A percentile compares a stretch with the other conserved stretches of the same genome.
Evolutionary conservation across 345 rosid species (phyloP).

Genomic region (Acer saccharum): DNA sequence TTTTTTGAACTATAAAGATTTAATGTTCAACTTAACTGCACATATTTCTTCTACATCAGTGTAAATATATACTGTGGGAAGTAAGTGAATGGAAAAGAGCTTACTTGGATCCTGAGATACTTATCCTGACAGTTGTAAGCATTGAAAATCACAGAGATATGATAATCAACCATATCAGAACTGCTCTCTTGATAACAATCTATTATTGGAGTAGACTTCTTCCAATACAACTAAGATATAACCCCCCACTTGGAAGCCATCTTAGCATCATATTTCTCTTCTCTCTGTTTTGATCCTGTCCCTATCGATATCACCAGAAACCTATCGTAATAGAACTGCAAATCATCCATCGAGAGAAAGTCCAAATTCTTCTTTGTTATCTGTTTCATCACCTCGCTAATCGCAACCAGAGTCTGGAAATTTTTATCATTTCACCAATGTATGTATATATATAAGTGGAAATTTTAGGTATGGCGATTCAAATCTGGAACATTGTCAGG

Average conservation of each 20-base stretch:
- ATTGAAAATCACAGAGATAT: conserved; percentile 48
- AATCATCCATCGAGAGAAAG: conserved; percentile 29
- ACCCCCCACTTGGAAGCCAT: conserved; percentile 69
- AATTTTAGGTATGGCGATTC: no score
- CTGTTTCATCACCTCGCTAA: conserved; percentile 61
- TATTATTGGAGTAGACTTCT: conserved; percentile 53
- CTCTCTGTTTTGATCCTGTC: conserved; percentile 45
- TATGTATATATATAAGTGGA: no score
- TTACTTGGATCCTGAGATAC: conserved; percentile 73
- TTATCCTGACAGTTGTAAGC: conserved; percentile 54
- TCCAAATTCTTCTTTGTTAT: conserved; percentile 49
- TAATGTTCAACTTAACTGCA: no score
- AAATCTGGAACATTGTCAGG: no score
- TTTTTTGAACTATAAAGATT: no score
- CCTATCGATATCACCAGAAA: conserved; percentile 74
- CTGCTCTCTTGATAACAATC: conserved; percentile 49
- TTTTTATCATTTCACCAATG: no score
- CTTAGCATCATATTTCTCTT: conserved; percentile 41
- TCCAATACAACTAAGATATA: conserved; percentile 51
- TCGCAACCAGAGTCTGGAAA: conserved; percentile 63
- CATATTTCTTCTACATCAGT: no score
- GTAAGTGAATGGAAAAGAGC: neutral
- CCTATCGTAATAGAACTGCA: conserved; percentile 46
- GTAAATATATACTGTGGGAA: no score
- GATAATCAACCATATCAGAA: conserved; percentile 64